These are phyloP conservation scores for Coniella vitis DNA, from an alignment of 2,329 filamentous ascomycete species.

Conservation along the genomic window DNA sequence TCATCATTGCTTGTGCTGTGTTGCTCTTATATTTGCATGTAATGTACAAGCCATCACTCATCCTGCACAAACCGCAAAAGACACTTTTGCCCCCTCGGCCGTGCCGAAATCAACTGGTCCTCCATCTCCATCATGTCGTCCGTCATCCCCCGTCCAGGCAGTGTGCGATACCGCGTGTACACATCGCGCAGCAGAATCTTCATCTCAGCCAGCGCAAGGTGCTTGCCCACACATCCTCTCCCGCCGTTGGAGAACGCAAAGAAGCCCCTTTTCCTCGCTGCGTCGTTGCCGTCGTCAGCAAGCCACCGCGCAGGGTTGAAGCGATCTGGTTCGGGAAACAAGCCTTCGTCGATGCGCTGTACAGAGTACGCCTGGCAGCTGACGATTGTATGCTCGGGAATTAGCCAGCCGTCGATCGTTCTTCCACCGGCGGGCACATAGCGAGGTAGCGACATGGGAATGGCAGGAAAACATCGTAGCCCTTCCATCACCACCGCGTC, in stretches of 20 bases:
- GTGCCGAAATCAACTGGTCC: conserved; percentile 61
- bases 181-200: conserved; percentile 56
- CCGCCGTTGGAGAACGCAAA: conserved; percentile 63
- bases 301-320: conserved; percentile 86
- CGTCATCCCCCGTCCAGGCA: conserved; percentile 47
- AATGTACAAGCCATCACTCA: no score
- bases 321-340: conserved; percentile 70
- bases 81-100: conserved; percentile 54
- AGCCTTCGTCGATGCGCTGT: conserved; percentile 52
- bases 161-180: conserved; percentile 52
- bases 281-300: conserved; percentile 57
- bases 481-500: conserved; percentile 59
- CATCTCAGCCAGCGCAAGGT: conserved; percentile 63
- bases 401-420: conserved; percentile 45
- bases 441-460: conserved; percentile 60
- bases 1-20: no score
- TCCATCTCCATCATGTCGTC: conserved; percentile 54
- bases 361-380: conserved; percentile 57
- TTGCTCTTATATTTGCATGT: no score
- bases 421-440: conserved; percentile 49
- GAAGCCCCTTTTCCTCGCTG: conserved; percentile 56
- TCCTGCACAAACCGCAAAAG: conserved; percentile 41
- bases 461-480: conserved; percentile 55
- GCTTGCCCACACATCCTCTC: conserved; percentile 58
- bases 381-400: conserved; percentile 49